Evolutionary conservation across 148 eudicot genomes (phyloP), one percentile per base, ranked within the genome.

Genomic region (Heliamphora exappendiculata): DNA sequence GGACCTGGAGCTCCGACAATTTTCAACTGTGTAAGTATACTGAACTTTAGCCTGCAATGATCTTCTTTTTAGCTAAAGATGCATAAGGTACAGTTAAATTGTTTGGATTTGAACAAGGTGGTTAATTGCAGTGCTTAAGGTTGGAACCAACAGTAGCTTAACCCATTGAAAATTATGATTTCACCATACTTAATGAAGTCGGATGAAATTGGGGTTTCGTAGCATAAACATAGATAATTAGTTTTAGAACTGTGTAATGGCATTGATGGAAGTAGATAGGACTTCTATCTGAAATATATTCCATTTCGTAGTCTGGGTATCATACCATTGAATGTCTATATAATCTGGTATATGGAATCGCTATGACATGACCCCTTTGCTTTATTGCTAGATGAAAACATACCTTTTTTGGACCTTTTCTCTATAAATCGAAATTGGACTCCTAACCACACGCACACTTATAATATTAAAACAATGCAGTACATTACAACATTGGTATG

Each of bases 1-100:
- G 97, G 97, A 78, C 93, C 97, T 75, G 90, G 83, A 68, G 93
- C 93, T 70, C 93, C 97, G 16, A 75, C 49, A 37, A 68, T 84
- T 42, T 86, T 89, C 84, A 89, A 88, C 81, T 85, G 88, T 79
- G 93, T 91, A 89, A 84, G 89, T 28, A 82, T 66, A 63, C 58
- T 49, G 44, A 72, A 76, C 78, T 63, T 58, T 64, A 4, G 42
- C 42, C n/a, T 75, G 57, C 58, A 63, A 41, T 59, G 26, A 42
- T 44, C 37, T 62, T 19, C 26, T 59, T 75, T 70, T 6, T 16
- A 6, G 22, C 14, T 34, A 37, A 16, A 17, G 41, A 41, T 67
- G 42, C 41, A 60, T 6, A 10, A 44, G 28, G 3, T 17, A 74
- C 3, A 39, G 37, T 26, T 22, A 58, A 14, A 26, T 39, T 73